A percentile compares a stretch with the other conserved stretches of the same genome.
Evolutionary conservation across 2,329 filamentous ascomycete genomes (phyloP).

Genomic region (Penicillium vulpinum): DNA sequence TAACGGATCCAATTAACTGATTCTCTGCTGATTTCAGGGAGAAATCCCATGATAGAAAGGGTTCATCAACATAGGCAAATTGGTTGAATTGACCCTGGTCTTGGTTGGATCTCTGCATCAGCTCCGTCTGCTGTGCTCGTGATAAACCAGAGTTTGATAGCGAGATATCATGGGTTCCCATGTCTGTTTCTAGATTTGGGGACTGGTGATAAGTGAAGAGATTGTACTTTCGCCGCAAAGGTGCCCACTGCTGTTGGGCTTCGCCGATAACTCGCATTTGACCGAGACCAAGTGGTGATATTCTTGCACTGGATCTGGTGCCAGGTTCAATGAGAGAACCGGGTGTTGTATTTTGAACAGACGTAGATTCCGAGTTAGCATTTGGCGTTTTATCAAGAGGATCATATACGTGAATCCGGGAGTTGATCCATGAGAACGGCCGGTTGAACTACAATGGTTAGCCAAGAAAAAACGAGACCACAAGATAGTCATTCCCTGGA

Average conservation of each 20-base stretch:
- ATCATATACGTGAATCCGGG: conserved; percentile 58
- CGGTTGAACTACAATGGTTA: conserved; percentile 53
- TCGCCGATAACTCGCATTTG: conserved; percentile 65
- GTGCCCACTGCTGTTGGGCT: conserved; percentile 65
- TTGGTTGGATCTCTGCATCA: conserved; percentile 32
- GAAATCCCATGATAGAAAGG: conserved; percentile 66
- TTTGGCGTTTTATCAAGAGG: conserved; percentile 42
- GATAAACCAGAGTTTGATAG: conserved; percentile 52
- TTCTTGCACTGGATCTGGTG: conserved; percentile 49
- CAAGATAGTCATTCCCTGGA: neutral
- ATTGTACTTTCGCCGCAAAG: conserved; percentile 63
- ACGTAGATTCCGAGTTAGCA: conserved; percentile 42
- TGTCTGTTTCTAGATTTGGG: conserved; percentile 36
- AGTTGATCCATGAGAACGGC: conserved; percentile 65
- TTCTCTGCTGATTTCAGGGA: conserved; percentile 54
- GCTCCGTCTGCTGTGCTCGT: conserved; percentile 48
- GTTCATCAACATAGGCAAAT: conserved; percentile 64
- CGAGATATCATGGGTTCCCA: conserved; percentile 42
- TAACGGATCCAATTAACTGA: conserved; percentile 60
- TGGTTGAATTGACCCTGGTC: conserved; percentile 53
- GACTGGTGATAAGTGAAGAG: conserved; percentile 59
- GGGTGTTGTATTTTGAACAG: conserved; percentile 47
- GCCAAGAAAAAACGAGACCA: neutral
- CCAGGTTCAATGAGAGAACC: conserved; percentile 42
- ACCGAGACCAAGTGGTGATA: conserved; percentile 55